Conservation (phyloP, 208 protist species). For the Giardia muris region DNA sequence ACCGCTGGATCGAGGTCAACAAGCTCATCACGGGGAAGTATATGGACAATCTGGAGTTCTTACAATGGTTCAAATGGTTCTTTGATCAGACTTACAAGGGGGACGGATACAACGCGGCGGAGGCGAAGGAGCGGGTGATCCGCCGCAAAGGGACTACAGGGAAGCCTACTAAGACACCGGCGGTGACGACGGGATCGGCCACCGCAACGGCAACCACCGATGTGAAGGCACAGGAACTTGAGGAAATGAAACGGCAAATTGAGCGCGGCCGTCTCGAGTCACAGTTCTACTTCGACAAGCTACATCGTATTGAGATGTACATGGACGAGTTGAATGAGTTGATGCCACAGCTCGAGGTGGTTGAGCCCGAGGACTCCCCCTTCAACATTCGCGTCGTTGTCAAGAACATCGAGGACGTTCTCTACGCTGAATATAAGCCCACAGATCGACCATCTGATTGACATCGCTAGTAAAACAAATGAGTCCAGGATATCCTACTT, state of each 20-base stretch:
- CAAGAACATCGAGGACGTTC: conserved; percentile 13
- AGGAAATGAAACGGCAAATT: background rate
- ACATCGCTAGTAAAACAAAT: no score
- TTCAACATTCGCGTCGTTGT: background rate
- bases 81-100: background rate
- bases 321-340: conserved; percentile 4
- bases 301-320: conserved; percentile 5
- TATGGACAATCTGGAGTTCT: conserved; percentile 22
- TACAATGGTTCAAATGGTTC: conserved; percentile 27
- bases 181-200: background rate
- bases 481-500: background rate
- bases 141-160: background rate
- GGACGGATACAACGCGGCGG: background rate
- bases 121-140: background rate
- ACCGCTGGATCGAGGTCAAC: background rate
- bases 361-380: background rate
- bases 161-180: background rate
- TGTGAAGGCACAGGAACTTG: background rate
- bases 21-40: background rate
- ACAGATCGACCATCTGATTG: no score
- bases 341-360: background rate
- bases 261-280: background rate
- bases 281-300: conserved; percentile 30
- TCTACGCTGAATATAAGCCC: background rate
- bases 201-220: background rate